Conservation (phyloP, 2,329 filamentous ascomycete genomes). For the Pestalotiopsis sp. region DNA sequence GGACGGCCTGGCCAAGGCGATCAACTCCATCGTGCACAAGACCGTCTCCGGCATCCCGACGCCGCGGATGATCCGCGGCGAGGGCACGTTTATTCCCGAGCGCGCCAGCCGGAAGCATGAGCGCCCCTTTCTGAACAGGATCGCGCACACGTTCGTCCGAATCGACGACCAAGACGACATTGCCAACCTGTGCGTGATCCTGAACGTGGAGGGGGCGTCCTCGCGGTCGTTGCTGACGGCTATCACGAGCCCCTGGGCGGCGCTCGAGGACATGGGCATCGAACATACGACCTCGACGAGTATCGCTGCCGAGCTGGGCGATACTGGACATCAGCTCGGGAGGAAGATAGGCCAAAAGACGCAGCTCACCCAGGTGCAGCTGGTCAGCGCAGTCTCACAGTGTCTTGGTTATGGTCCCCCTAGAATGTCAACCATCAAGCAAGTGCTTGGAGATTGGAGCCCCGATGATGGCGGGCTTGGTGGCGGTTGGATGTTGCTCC, state of each 20-base stretch:
- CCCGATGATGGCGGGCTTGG: not conserved
- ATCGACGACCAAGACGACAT: not conserved
- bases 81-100: not conserved
- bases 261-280: not conserved
- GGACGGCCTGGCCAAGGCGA: not conserved
- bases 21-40: not conserved
- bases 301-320: not conserved
- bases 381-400: not conserved
- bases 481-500: not conserved
- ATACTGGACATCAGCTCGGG: not conserved
- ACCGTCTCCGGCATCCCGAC: not conserved
- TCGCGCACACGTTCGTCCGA: not conserved
- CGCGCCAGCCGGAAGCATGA: not conserved
- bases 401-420: not conserved
- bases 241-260: not conserved
- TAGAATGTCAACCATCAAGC: not conserved
- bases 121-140: not conserved
- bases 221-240: not conserved
- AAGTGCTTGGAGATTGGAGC: not conserved
- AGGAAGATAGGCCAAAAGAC: not conserved
- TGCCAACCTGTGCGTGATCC: not conserved
- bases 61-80: not conserved
- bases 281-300: not conserved
- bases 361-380: not conserved
- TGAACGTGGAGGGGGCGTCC: not conserved